These are phyloP conservation scores for Boletus pseudopeckii DNA, from an alignment of 768 basidiomycete genomes.

Conservation along the genomic window DNA sequence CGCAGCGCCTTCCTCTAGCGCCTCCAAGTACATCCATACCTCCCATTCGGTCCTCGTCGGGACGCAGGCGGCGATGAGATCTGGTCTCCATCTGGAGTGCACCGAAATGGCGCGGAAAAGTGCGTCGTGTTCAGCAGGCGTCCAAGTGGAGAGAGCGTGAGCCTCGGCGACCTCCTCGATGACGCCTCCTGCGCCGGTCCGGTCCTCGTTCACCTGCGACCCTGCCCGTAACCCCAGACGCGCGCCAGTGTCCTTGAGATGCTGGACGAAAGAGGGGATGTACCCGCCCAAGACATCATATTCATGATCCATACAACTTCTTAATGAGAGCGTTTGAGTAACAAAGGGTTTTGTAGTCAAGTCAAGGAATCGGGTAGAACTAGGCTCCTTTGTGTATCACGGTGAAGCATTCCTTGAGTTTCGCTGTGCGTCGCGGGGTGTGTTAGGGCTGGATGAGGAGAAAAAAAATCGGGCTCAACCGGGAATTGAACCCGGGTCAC, in stretches of 20 bases:
- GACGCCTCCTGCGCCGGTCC: not conserved
- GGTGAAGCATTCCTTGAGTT: conserved; percentile 15
- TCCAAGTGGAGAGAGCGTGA: conserved; percentile 45
- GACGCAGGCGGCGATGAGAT: conserved; percentile 69
- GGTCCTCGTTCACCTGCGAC: not conserved
- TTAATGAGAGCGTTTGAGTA: not conserved
- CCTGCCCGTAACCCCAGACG: conserved; percentile 13
- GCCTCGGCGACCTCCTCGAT: not conserved
- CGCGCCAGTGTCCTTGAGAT: conserved; percentile 24
- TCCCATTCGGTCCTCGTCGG: conserved; percentile 63
- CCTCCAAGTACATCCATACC: conserved; percentile 63
- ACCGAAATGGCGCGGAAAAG: conserved; percentile 71
- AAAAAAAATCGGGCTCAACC: conserved; percentile 25
- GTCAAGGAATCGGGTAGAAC: not conserved
- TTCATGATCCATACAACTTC: conserved; percentile 8
- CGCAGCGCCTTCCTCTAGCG: conserved; percentile 37
- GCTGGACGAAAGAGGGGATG: conserved; percentile 24
- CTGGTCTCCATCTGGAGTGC: conserved; percentile 70
- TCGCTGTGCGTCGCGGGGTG: not conserved
- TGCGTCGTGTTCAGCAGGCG: conserved; percentile 56
- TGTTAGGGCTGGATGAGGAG: not conserved
- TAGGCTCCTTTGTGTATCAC: not conserved
- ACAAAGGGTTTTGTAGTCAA: not conserved
- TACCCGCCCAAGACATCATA: conserved; percentile 22
- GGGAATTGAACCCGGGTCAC: conserved; percentile 38